Evolutionary conservation across 257 asterid species (phyloP).

Genomic region (Forsythia viridissima): DNA sequence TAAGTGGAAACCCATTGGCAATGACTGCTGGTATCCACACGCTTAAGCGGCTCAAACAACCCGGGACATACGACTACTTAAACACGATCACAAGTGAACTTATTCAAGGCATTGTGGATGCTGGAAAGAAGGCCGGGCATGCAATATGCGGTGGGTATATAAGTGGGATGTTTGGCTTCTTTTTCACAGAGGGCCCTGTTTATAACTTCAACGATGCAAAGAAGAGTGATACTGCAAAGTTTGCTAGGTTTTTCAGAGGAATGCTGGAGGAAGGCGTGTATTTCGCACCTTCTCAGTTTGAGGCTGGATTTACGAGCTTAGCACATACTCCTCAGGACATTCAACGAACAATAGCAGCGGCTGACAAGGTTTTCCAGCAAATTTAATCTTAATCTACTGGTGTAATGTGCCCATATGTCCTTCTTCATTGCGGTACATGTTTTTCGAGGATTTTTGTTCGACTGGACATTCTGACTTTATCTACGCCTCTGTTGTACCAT

Average conservation of each 20-base stretch:
- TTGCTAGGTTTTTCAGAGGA: slow-evolving; percentile 71
- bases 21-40: slow-evolving; percentile 99
- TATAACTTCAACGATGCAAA: slow-evolving; percentile 83
- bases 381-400: slow-evolving; percentile 29
- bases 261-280: slow-evolving; percentile 98
- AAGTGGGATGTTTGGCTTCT: slow-evolving; percentile 95
- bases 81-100: slow-evolving; percentile 74
- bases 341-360: slow-evolving; percentile 78
- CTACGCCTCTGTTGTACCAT: neutral
- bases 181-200: slow-evolving; percentile 86
- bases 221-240: slow-evolving; percentile 83
- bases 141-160: slow-evolving; percentile 83
- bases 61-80: slow-evolving; percentile 77
- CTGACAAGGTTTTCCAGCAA: slow-evolving; percentile 72
- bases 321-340: slow-evolving; percentile 82
- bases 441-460: neutral
- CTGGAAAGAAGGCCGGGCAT: slow-evolving; percentile 92
- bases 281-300: slow-evolving; percentile 95
- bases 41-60: slow-evolving; percentile 68
- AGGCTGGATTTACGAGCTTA: slow-evolving; percentile 95
- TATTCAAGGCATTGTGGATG: slow-evolving; percentile 63
- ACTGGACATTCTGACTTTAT: neutral
- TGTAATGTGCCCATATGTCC: slow-evolving; percentile 8
- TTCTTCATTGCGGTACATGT: neutral
- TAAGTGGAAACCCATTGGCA: slow-evolving; percentile 96